phyloP scores from a whole-genome alignment of 1,139 yeast genomes.

The Nakaseomyces nivariensis region DNA sequence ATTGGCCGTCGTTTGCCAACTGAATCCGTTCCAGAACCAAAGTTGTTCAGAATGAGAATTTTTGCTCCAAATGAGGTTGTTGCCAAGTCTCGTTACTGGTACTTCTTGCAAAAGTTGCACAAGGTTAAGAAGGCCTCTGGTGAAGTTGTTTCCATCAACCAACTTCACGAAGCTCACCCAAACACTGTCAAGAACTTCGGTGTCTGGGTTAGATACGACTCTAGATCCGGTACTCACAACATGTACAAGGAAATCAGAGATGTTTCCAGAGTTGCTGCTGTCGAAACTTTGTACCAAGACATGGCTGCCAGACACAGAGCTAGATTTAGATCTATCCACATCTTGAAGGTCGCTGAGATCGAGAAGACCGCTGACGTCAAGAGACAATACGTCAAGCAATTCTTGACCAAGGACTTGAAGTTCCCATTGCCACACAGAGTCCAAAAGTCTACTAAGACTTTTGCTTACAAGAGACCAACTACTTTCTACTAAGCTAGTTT shows the following conservation, averaged over 20 bases:
- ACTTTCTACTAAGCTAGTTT: slow-evolving; percentile 68
- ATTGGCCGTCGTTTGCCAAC: slow-evolving; percentile 99
- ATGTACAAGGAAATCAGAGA: slow-evolving; percentile 99
- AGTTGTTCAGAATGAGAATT: slow-evolving; percentile 99
- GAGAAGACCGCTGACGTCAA: slow-evolving; percentile 96
- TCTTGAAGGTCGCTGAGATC: slow-evolving; percentile 96
- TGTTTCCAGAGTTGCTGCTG: slow-evolving; percentile 98
- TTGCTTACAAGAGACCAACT: slow-evolving; percentile 88
- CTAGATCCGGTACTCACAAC: slow-evolving; percentile 99
- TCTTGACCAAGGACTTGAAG: slow-evolving; percentile 89
- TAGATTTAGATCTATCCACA: slow-evolving; percentile 98
- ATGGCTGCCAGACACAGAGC: slow-evolving; percentile 99
- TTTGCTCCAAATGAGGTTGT: slow-evolving; percentile 98
- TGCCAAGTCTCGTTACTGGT: slow-evolving; percentile 99
- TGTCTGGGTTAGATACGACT: slow-evolving; percentile 99
- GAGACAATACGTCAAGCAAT: slow-evolving; percentile 99
- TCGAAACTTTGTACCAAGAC: slow-evolving; percentile 97
- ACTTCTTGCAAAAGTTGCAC: slow-evolving; percentile 98
- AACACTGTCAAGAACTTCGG: slow-evolving; percentile 99
- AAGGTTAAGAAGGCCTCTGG: slow-evolving; percentile 99
- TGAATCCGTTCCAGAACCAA: slow-evolving; percentile 98
- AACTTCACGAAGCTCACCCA: slow-evolving; percentile 91
- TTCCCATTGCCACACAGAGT: slow-evolving; percentile 99
- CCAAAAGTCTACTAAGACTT: slow-evolving; percentile 80
- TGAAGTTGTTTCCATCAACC: slow-evolving; percentile 92